Evolutionary conservation across 1,284 basidiomycete genomes (phyloP), one percentile per base, ranked within the genome.

Genomic region (Prillingera fragicola): DNA sequence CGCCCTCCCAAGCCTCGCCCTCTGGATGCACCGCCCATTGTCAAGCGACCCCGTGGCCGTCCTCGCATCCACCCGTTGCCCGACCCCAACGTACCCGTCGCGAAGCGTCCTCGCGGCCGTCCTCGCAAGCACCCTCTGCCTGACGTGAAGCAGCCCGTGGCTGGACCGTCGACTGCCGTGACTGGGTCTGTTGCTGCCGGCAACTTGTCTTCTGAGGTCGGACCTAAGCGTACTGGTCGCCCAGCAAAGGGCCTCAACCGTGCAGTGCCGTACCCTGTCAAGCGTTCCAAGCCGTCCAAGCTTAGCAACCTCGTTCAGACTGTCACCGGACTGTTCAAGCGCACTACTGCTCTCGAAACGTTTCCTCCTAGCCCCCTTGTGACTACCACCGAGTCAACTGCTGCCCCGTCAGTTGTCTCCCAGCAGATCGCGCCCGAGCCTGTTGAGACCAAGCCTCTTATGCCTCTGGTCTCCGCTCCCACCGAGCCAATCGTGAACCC

Each of bases 51-150:
- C 3, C 45, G 39, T 13, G 49, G 49, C 12, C 49, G 49, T 14
- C 49, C 49, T 18, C 45, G 49, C 23, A 46, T 41, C 22, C 44
- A 51, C 28, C 49, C 49, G 7, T 35, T 51, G 4, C 49, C 45
- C 13, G 41, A 43, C 31, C 41, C 49, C 2, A 21, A 22, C 18
- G 19, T 8, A 18, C 37, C 47, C 4, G 22, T 28, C 8, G 7
- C 29, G 5, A 42, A 35, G 32, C 45, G 45, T 2, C 35, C 35
- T 8, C 40, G 35, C 9, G 50, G 50, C 3, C 40, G 50, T 5
- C 50, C 50, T 0, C 46, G 40, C 26, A 45, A 43, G 32, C n/a
- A 45, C 33, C 38, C 42, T 10, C n/a, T 31, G 5, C 29, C 29
- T 7, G 29, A n/a, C n/a, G n/a, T n/a, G n/a, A n/a, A 15, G n/a